These are phyloP conservation scores for Epicoccum nigrum DNA, from an alignment of 2,329 filamentous ascomycete genomes.

Conservation along the genomic window DNA sequence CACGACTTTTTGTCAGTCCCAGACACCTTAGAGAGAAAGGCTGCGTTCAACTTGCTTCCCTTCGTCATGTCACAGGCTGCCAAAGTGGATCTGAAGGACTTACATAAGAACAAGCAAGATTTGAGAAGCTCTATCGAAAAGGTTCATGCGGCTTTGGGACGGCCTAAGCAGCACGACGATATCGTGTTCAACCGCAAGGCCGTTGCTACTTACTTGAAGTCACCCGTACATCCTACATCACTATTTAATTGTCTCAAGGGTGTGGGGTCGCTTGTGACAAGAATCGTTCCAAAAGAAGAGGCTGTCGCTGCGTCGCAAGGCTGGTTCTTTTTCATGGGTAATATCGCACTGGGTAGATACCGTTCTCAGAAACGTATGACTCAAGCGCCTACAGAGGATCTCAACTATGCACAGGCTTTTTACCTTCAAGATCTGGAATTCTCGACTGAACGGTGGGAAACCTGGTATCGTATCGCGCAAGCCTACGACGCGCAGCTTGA, in stretches of 20 bases:
- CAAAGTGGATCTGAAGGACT: constrained; percentile 85
- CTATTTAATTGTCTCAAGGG: constrained; percentile 83
- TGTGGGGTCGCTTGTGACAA: constrained; percentile 59
- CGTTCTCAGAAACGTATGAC: constrained; percentile 76
- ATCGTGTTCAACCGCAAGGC: constrained; percentile 88
- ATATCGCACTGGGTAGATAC: constrained; percentile 89
- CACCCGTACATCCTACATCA: constrained; percentile 79
- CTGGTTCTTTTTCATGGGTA: constrained; percentile 91
- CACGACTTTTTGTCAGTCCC: constrained; percentile 75
- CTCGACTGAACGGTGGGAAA: constrained; percentile 82
- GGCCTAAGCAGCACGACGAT: constrained; percentile 75
- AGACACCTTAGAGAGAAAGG: constrained; percentile 77
- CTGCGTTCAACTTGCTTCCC: constrained; percentile 81
- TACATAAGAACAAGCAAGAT: constrained; percentile 92
- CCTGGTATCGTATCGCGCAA: constrained; percentile 87
- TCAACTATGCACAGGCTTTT: constrained; percentile 80
- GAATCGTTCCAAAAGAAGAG: constrained; percentile 66
- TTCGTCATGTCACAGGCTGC: constrained; percentile 82
- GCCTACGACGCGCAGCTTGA: constrained; percentile 88
- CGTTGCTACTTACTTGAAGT: constrained; percentile 79
- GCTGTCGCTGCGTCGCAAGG: constrained; percentile 75
- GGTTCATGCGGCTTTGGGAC: constrained; percentile 84
- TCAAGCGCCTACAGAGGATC: constrained; percentile 79
- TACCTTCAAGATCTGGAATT: constrained; percentile 83
- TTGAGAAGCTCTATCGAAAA: constrained; percentile 90